Conservation (phyloP, 345 rosid genomes). For the Camelina laxa region DNA sequence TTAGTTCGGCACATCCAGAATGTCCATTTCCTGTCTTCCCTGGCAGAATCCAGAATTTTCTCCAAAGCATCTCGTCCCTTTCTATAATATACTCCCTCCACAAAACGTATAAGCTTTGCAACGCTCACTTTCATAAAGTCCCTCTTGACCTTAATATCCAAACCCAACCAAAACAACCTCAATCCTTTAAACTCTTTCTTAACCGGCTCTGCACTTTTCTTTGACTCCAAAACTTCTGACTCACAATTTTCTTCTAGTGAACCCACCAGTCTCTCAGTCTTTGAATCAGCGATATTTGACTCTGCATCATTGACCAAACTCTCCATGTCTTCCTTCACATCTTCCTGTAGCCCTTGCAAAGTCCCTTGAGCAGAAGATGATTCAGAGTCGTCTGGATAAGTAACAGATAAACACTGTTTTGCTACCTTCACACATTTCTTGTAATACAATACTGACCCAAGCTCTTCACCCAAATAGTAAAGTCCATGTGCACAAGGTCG, state of each 20-base stretch:
- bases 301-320: neutral
- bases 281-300: neutral
- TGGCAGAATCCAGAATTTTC: conserved; percentile 9
- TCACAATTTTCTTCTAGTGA: neutral
- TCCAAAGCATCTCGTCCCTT: conserved; percentile 21
- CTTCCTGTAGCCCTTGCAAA: neutral
- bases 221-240: neutral
- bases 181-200: neutral
- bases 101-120: conserved; percentile 3
- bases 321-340: neutral
- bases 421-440: conserved; percentile 10
- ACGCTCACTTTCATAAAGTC: conserved; percentile 31
- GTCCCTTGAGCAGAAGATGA: neutral
- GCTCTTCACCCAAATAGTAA: neutral
- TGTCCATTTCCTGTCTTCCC: conserved; percentile 9
- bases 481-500: conserved; percentile 4
- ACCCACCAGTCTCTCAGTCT: neutral
- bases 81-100: neutral
- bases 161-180: conserved; percentile 24
- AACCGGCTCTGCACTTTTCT: neutral
- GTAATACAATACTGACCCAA: neutral
- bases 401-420: conserved; percentile 7
- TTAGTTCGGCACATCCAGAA: conserved; percentile 27
- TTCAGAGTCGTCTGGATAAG: neutral
- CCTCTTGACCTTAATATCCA: conserved; percentile 27